Conservation (phyloP, 768 basidiomycete genomes). For the Russula dissimulans region DNA sequence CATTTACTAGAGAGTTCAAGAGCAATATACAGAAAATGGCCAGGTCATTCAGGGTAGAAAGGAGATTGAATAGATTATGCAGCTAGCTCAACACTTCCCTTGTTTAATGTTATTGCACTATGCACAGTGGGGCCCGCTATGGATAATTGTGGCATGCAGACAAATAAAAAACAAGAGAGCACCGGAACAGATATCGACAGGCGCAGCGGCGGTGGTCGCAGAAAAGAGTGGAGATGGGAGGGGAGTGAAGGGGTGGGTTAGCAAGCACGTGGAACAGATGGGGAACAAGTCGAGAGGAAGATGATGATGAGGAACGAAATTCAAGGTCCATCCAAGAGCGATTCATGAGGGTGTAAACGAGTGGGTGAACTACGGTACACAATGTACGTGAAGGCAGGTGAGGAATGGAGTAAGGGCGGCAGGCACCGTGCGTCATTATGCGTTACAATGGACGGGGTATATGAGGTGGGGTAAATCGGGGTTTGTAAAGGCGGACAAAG, state of each 20-base stretch:
- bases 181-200: constrained; percentile 19
- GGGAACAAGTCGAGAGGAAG: background rate
- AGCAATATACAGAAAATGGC: background rate
- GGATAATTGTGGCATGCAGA: constrained; percentile 21
- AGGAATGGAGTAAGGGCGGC: constrained; percentile 10
- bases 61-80: constrained; percentile 15
- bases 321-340: constrained; percentile 20
- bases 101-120: constrained; percentile 22
- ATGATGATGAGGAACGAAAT: constrained; percentile 10
- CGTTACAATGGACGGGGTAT: constrained; percentile 23
- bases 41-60: background rate
- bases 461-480: constrained; percentile 13
- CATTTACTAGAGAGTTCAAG: background rate
- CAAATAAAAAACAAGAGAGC: constrained; percentile 22
- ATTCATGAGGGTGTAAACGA: constrained; percentile 20
- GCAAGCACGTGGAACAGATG: constrained; percentile 14
- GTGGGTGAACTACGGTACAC: constrained; percentile 17
- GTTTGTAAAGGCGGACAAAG: background rate
- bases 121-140: constrained; percentile 19
- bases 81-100: constrained; percentile 21
- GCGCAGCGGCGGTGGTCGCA: constrained; percentile 6
- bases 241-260: constrained; percentile 10
- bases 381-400: constrained; percentile 17
- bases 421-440: constrained; percentile 20
- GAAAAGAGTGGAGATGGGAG: background rate